Conservation (phyloP, 2,329 filamentous ascomycete species). For the Aaosphaeria pasadenensis region DNA sequence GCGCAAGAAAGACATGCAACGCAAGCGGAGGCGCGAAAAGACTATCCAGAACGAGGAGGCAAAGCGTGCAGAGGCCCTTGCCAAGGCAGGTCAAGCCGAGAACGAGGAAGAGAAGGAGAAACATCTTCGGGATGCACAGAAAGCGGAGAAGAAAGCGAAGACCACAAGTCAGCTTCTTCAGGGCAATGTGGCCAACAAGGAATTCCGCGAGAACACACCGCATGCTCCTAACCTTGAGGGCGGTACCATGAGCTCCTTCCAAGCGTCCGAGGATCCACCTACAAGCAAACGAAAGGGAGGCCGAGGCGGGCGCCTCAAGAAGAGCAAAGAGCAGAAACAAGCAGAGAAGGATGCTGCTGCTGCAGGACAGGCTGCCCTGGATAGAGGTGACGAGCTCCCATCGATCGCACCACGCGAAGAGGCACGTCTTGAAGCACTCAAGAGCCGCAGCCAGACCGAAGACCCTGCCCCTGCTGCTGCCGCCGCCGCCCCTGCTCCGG, state of each 20-base stretch:
- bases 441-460: slow-evolving; percentile 47
- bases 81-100: slow-evolving; percentile 71
- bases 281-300: slow-evolving; percentile 53
- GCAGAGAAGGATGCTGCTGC: slow-evolving; percentile 74
- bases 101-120: slow-evolving; percentile 81
- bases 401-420: slow-evolving; percentile 60
- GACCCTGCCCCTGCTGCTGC: slow-evolving; percentile 37
- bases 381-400: slow-evolving; percentile 72
- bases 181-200: slow-evolving; percentile 71
- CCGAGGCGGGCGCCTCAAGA: slow-evolving; percentile 68
- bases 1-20: slow-evolving; percentile 99
- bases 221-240: slow-evolving; percentile 80
- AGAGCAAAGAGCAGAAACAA: slow-evolving; percentile 75
- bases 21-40: slow-evolving; percentile 92
- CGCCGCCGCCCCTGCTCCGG: too few relatives aligned
- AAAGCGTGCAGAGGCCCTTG: slow-evolving; percentile 77
- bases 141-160: slow-evolving; percentile 87
- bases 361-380: slow-evolving; percentile 79
- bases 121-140: slow-evolving; percentile 80
- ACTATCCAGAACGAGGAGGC: slow-evolving; percentile 83
- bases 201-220: slow-evolving; percentile 68
- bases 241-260: slow-evolving; percentile 81
- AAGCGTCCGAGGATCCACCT: slow-evolving; percentile 56
- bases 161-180: slow-evolving; percentile 85
- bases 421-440: slow-evolving; percentile 44